Conservation (phyloP, 139 green algal species). For the Eudorina sp. region DNA sequence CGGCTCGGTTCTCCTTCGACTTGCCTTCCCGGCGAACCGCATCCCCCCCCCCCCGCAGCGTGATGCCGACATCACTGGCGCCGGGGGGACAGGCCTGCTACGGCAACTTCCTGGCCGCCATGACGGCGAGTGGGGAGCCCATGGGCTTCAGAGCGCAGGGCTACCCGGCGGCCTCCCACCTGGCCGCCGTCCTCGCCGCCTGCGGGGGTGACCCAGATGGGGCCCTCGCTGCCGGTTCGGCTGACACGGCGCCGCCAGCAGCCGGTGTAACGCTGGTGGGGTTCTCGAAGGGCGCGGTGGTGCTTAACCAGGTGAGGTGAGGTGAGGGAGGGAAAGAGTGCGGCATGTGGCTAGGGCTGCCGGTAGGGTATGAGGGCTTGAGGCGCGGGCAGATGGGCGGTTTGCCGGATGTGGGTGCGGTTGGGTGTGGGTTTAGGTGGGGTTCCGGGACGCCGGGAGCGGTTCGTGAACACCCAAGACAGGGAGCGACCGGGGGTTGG, state of each 20-base stretch:
- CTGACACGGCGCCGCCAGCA: background rate
- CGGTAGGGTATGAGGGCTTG: too few relatives aligned
- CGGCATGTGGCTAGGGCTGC: too few relatives aligned
- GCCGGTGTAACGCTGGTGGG: constrained; percentile 1
- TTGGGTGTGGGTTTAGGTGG: too few relatives aligned
- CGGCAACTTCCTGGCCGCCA: constrained; percentile 25
- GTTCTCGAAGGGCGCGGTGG: constrained; percentile 48
- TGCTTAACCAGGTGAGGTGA: constrained; percentile 46
- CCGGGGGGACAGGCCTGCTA: constrained; percentile 28
- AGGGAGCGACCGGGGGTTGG: too few relatives aligned
- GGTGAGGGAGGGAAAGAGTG: background rate
- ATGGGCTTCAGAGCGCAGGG: constrained; percentile 31
- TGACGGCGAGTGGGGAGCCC: constrained; percentile 28
- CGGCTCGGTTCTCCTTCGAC: too few relatives aligned
- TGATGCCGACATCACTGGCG: constrained; percentile 13
- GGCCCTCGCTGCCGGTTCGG: too few relatives aligned
- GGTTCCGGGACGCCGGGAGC: too few relatives aligned
- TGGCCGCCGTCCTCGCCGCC: background rate
- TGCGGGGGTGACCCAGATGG: too few relatives aligned
- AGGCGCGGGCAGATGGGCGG: too few relatives aligned
- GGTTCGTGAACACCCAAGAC: too few relatives aligned
- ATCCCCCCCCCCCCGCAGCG: background rate
- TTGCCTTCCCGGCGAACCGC: background rate
- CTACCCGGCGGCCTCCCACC: constrained; percentile 3
- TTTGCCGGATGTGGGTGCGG: too few relatives aligned